Evolutionary conservation across 164 flowering plant genomes (phyloP), one percentile per base, ranked within the genome.

Genomic region (Chimonanthus salicifolius): DNA sequence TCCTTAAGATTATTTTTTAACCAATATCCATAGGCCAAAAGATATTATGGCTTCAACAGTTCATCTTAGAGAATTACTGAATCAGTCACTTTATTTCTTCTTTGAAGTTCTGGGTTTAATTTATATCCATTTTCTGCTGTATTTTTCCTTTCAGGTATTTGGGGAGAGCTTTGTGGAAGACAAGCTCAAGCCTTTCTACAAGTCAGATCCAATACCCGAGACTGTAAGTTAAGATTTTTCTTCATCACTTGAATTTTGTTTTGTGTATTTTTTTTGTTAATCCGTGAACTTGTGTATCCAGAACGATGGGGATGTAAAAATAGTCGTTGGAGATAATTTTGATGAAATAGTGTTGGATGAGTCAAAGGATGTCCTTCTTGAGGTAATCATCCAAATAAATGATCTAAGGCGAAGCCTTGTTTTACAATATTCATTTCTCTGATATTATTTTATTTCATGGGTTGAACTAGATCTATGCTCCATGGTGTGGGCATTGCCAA

Each of bases 401-500:
- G 7, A 3, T 6, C 70, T 5, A 21, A 7, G 43, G 7, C 45
- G 20, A n/a, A 63, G 43, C 3, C 66, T 44, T 33, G 33, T 18
- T 63, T 18, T 63, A 4, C 33, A 63, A 7, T 21, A 63, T 33
- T 63, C 11, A 18, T 63, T 20, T 7, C 47, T n/a, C 9, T 5
- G 5, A 18, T 70, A 18, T 73, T 7, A 65, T 77, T 67, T 15
- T 43, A 54, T 76, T 7, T 6, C 18, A 71, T 67, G 21, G 66
- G 71, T 54, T 60, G 45, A 54, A 66, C 58, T 82, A 96, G 99
- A 86, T 96, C 69, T 94, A 90, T 86, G 99, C 99, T 74, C 97
- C 98, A 20, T 96, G 99, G 98, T 96, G 98, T 82, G 92, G 94
- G n/a, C 99, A 96, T 75, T 96, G 99, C 83, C 95, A 87, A 85